These are phyloP conservation scores for Seiridium unicorne DNA, from an alignment of 2,329 filamentous ascomycete species.

Conservation along the genomic window DNA sequence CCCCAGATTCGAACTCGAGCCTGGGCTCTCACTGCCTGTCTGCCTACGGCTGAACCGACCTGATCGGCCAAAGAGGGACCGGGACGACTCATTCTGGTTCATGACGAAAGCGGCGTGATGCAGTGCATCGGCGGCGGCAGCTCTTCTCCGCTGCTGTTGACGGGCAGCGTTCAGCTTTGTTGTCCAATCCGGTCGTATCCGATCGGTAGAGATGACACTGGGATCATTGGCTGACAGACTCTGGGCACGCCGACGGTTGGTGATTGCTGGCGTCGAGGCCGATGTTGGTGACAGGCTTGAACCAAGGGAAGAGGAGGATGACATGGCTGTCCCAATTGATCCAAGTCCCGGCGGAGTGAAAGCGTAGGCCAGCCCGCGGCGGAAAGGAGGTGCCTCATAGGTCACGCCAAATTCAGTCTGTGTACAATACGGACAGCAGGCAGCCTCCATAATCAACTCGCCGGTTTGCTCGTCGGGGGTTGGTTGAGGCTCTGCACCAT, in stretches of 20 bases:
- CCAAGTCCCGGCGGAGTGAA: constrained; percentile 44
- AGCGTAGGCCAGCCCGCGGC: constrained; percentile 74
- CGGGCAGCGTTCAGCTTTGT: constrained; percentile 83
- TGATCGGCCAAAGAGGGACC: constrained; percentile 49
- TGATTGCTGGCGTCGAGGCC: constrained; percentile 25
- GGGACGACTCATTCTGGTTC: constrained; percentile 54
- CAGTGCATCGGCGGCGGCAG: constrained; percentile 88
- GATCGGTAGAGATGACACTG: constrained; percentile 88
- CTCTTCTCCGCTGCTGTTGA: constrained; percentile 79
- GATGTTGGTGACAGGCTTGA: constrained; percentile 49
- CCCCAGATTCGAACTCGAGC: constrained; percentile 16
- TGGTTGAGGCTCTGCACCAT: constrained; percentile 16
- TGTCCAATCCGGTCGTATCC: constrained; percentile 90
- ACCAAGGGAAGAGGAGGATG: constrained; percentile 78
- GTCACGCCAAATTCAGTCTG: constrained; percentile 96
- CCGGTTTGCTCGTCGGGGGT: constrained; percentile 53
- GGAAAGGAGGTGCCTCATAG: constrained; percentile 85
- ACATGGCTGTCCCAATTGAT: constrained; percentile 70
- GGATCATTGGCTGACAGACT: constrained; percentile 79
- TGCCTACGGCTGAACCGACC: constrained; percentile 58
- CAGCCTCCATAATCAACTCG: constrained; percentile 84
- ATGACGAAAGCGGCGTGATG: constrained; percentile 95
- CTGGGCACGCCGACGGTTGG: constrained; percentile 47
- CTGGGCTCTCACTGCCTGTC: constrained; percentile 32
- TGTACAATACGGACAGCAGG: constrained; percentile 91